phyloP scores from a whole-genome alignment of 1,284 basidiomycete genomes.

The Porogramme epimiltina region DNA sequence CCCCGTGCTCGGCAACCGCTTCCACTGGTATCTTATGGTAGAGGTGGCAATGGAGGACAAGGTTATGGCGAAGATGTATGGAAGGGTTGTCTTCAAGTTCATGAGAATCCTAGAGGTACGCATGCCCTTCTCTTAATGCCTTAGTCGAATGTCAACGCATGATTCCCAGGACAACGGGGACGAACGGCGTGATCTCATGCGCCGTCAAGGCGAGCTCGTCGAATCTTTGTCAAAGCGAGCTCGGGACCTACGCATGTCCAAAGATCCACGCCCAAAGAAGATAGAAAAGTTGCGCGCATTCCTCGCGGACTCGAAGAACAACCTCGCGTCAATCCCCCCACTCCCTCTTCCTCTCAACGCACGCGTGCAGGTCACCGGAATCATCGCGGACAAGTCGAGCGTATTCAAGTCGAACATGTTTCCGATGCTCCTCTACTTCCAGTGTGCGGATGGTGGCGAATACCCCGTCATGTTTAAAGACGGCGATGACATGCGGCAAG shows the following conservation, averaged over 20 bases:
- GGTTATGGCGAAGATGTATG: conserved; percentile 89
- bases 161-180: conserved; percentile 61
- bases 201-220: conserved; percentile 85
- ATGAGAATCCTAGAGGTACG: conserved; percentile 84
- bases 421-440: conserved; percentile 90
- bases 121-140: background rate
- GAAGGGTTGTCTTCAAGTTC: conserved; percentile 86
- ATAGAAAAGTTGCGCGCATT: conserved; percentile 90
- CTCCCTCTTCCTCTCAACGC: conserved; percentile 92
- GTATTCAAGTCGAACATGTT: conserved; percentile 98
- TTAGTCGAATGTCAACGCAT: too few species aligned
- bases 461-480: conserved; percentile 99
- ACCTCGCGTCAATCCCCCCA: conserved; percentile 72
- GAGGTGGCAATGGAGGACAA: conserved; percentile 84
- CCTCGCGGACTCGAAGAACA: conserved; percentile 85
- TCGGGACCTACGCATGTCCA: conserved; percentile 84
- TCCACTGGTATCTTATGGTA: conserved; percentile 98
- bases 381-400: conserved; percentile 88
- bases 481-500: conserved; percentile 97
- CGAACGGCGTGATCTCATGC: conserved; percentile 80
- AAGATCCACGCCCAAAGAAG: conserved; percentile 94
- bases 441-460: conserved; percentile 73
- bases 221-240: conserved; percentile 83
- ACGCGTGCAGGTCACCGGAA: conserved; percentile 77
- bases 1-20: conserved; percentile 83